Evolutionary conservation across 2,329 filamentous ascomycete genomes (phyloP).

Genomic region (Apiospora koreana): DNA sequence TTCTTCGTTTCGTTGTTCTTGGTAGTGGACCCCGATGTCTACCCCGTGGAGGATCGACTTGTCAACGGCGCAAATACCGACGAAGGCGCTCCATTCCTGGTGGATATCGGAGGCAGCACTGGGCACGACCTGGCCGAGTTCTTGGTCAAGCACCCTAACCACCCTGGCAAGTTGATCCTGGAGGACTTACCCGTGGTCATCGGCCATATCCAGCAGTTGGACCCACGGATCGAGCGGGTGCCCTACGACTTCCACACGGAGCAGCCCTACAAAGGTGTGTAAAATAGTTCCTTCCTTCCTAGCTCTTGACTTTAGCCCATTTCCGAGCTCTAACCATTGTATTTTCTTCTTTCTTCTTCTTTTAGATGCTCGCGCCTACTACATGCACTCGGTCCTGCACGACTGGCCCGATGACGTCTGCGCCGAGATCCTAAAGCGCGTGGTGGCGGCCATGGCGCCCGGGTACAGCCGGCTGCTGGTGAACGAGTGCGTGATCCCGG

Average conservation of each 20-base stretch:
- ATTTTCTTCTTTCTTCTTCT: too few relatives aligned
- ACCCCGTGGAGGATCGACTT: conserved; percentile 18
- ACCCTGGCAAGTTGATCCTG: conserved; percentile 22
- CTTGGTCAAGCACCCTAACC: conserved; percentile 17
- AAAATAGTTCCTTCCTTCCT: background rate
- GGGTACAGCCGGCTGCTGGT: conserved; percentile 5
- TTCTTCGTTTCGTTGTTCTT: background rate
- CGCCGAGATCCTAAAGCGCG: conserved; percentile 26
- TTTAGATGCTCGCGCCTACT: conserved; percentile 34
- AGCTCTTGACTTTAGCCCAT: too few relatives aligned
- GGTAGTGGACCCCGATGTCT: conserved; percentile 20
- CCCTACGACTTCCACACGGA: conserved; percentile 47
- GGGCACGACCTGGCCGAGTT: conserved; percentile 26
- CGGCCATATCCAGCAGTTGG: conserved; percentile 26
- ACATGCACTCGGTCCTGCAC: conserved; percentile 39
- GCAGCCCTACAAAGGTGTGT: conserved; percentile 47
- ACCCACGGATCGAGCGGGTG: conserved; percentile 35
- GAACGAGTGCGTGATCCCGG: conserved; percentile 24
- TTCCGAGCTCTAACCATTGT: too few relatives aligned
- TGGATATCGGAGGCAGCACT: conserved; percentile 25
- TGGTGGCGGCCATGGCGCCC: conserved; percentile 15
- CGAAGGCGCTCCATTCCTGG: conserved; percentile 18
- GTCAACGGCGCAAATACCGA: conserved; percentile 15
- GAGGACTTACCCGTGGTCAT: conserved; percentile 24
- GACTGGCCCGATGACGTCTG: conserved; percentile 38